phyloP scores from a whole-genome alignment of 257 asterid species.

The Cinchona pubescens region DNA sequence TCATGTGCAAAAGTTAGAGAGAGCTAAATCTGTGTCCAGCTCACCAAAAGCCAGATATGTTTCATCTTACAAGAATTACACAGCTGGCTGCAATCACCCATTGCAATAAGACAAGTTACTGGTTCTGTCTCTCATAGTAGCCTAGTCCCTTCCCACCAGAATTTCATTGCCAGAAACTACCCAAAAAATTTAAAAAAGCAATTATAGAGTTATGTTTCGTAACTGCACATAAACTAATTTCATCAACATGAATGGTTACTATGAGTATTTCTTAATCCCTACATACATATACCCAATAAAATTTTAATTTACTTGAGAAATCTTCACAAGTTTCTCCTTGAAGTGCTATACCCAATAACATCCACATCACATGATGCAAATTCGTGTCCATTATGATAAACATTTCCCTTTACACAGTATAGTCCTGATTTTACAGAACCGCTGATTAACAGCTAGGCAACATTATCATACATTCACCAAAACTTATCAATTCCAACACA shows the following conservation, averaged over 20 bases:
- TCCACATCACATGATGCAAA: too few relatives aligned
- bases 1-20: not conserved
- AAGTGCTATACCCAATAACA: too few relatives aligned
- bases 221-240: not conserved
- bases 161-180: not conserved
- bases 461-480: not conserved
- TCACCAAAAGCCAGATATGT: not conserved
- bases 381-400: not conserved
- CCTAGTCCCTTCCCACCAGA: not conserved
- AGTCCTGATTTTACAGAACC: not conserved
- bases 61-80: not conserved
- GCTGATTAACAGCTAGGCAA: not conserved
- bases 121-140: not conserved
- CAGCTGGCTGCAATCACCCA: not conserved
- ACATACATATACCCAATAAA: too few relatives aligned
- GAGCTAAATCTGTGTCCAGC: not conserved
- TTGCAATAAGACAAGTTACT: not conserved
- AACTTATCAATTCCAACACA: not conserved
- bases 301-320: too few relatives aligned
- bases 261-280: not conserved
- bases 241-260: not conserved
- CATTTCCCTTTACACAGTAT: not conserved
- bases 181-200: not conserved
- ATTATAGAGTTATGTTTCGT: not conserved
- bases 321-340: too few relatives aligned